These are phyloP conservation scores for Achaetomiella virescens DNA, from an alignment of 495 filamentous ascomycete genomes.

Conservation along the genomic window DNA sequence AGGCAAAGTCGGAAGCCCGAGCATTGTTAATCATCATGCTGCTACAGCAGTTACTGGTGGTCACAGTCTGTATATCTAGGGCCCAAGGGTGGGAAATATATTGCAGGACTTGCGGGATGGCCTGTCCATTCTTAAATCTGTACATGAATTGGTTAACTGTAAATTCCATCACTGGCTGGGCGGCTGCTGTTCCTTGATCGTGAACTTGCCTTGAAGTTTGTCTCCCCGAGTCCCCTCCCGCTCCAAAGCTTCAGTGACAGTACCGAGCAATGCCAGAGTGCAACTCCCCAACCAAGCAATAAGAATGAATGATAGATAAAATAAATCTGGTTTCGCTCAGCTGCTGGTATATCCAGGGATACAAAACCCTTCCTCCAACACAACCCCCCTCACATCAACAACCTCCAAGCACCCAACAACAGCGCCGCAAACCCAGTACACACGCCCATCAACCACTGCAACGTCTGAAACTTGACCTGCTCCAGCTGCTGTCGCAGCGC, in stretches of 20 bases:
- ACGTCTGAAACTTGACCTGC: constrained; percentile 92
- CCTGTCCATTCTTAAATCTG: background rate
- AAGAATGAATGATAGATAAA: background rate
- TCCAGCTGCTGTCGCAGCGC: constrained; percentile 85
- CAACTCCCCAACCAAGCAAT: too few species aligned
- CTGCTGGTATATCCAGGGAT: background rate
- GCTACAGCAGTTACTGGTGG: background rate
- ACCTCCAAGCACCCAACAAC: constrained; percentile 90
- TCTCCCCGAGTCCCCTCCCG: too few species aligned
- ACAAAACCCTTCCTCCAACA: background rate
- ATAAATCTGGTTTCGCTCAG: background rate
- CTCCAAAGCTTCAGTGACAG: too few species aligned
- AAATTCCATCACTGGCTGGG: background rate
- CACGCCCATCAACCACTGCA: constrained; percentile 99
- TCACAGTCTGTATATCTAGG: constrained; percentile 2
- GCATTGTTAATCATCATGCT: background rate
- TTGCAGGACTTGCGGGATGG: constrained; percentile 2
- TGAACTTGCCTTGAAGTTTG: background rate
- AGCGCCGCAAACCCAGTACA: constrained; percentile 88
- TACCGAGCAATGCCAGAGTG: too few species aligned
- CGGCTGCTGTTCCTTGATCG: background rate
- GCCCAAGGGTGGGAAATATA: constrained; percentile 7
- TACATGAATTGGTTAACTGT: background rate
- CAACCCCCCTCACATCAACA: constrained; percentile 53
- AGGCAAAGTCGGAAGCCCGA: background rate